These are phyloP conservation scores for Aspergillus sp. DNA, from an alignment of 2,329 filamentous ascomycete species.

Conservation along the genomic window DNA sequence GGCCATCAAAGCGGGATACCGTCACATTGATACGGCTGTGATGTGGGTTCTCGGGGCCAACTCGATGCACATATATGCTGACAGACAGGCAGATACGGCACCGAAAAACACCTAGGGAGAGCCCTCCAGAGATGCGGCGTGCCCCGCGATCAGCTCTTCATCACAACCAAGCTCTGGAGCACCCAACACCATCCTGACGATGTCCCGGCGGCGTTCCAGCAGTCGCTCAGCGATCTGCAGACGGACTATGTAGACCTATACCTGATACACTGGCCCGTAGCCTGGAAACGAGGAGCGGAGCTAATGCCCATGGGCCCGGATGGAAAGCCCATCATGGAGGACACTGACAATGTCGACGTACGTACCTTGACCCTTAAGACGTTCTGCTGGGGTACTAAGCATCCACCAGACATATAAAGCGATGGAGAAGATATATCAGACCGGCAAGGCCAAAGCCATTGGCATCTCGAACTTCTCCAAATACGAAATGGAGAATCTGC, in stretches of 20 bases:
- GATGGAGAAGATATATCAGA: slow-evolving; percentile 35
- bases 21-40: slow-evolving; percentile 46
- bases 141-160: slow-evolving; percentile 55
- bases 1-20: slow-evolving; percentile 43
- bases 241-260: slow-evolving; percentile 61
- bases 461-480: slow-evolving; percentile 46
- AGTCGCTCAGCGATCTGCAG: slow-evolving; percentile 53
- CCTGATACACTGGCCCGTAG: slow-evolving; percentile 58
- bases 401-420: slow-evolving; percentile 40
- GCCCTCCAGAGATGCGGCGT: slow-evolving; percentile 56
- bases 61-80: slow-evolving; percentile 1
- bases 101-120: slow-evolving; percentile 56
- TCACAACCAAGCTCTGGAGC: slow-evolving; percentile 61
- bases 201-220: slow-evolving; percentile 51
- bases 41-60: slow-evolving; percentile 23
- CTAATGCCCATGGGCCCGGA: slow-evolving; percentile 37
- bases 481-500: slow-evolving; percentile 39
- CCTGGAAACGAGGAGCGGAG: slow-evolving; percentile 42
- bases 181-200: slow-evolving; percentile 53
- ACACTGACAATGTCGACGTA: slow-evolving; percentile 43
- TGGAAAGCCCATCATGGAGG: slow-evolving; percentile 33
- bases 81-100: slow-evolving; percentile 43
- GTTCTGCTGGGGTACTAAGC: neutral
- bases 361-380: slow-evolving; percentile 3
- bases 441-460: slow-evolving; percentile 41